Evolutionary conservation across 1,284 basidiomycete genomes (phyloP).

Genomic region (Tylopilus orsonianus): DNA sequence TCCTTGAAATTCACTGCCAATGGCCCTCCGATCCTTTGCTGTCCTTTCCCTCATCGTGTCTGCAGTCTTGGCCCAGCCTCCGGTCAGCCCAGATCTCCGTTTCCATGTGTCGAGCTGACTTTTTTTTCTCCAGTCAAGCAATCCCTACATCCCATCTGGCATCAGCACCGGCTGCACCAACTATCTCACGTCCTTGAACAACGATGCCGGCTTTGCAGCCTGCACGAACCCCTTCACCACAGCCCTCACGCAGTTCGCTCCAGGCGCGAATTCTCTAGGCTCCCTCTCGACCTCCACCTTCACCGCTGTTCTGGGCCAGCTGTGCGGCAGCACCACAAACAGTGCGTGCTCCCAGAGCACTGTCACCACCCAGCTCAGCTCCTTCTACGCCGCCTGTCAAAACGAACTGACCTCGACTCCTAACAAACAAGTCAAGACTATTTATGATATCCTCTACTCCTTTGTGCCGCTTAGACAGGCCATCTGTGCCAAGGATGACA

Average conservation of each 20-base stretch:
- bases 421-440: conserved; percentile 50
- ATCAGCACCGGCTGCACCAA: conserved; percentile 58
- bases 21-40: conserved; percentile 30
- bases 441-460: conserved; percentile 81
- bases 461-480: conserved; percentile 64
- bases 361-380: conserved; percentile 60
- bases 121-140: conserved; percentile 32
- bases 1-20: conserved; percentile 22
- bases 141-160: conserved; percentile 60
- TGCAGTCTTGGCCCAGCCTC: conserved; percentile 21
- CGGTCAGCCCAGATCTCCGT: background rate
- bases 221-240: conserved; percentile 69
- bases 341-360: conserved; percentile 55
- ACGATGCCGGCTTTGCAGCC: conserved; percentile 50
- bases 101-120: too few species aligned
- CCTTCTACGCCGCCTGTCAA: conserved; percentile 70
- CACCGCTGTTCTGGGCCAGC: conserved; percentile 48
- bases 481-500: conserved; percentile 74
- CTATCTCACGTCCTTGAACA: conserved; percentile 67
- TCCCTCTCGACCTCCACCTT: conserved; percentile 47
- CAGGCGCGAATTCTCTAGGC: conserved; percentile 43
- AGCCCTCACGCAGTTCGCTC: conserved; percentile 61
- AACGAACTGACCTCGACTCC: conserved; percentile 60
- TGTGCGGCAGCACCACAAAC: conserved; percentile 53
- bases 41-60: conserved; percentile 21